phyloP scores from a whole-genome alignment of 129 eudicot genomes.

The Ambrosia artemisiifolia region DNA sequence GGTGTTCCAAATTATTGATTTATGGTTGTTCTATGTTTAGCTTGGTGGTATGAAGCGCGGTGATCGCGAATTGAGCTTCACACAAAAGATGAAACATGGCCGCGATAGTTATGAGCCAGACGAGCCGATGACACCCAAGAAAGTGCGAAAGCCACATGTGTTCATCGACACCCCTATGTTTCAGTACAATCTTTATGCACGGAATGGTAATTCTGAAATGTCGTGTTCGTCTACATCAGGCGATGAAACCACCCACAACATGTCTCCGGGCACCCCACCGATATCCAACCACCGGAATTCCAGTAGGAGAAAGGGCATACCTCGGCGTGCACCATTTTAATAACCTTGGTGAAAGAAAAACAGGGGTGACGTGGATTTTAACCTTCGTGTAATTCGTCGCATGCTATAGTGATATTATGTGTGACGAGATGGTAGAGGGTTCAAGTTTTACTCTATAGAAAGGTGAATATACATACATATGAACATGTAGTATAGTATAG shows the following conservation, averaged over 20 bases:
- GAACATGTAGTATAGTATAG: conserved; percentile 34
- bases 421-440: conserved; percentile 9
- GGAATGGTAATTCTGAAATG: conserved; percentile 23
- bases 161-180: conserved; percentile 29
- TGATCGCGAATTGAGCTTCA: conserved; percentile 59
- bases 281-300: conserved; percentile 55
- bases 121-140: conserved; percentile 52
- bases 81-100: conserved; percentile 42
- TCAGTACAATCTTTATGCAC: conserved; percentile 17
- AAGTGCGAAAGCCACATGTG: conserved; percentile 42
- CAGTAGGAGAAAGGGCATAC: conserved; percentile 75
- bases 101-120: conserved; percentile 41
- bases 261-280: conserved; percentile 77
- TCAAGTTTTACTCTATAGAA: conserved; percentile 8
- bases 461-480: conserved; percentile 24
- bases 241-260: conserved; percentile 36
- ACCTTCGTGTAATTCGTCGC: neutral
- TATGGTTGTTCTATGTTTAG: conserved; percentile 24
- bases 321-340: conserved; percentile 76
- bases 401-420: neutral
- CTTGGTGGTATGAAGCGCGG: conserved; percentile 65
- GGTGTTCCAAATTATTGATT: neutral
- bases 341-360: neutral
- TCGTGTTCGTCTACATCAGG: conserved; percentile 44
- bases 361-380: neutral